Percentiles rank a stretch among this genome's conserved stretches.
phyloP scores from a whole-genome alignment of 331 rosid genomes.

The Rhamnella rubrinervis region DNA sequence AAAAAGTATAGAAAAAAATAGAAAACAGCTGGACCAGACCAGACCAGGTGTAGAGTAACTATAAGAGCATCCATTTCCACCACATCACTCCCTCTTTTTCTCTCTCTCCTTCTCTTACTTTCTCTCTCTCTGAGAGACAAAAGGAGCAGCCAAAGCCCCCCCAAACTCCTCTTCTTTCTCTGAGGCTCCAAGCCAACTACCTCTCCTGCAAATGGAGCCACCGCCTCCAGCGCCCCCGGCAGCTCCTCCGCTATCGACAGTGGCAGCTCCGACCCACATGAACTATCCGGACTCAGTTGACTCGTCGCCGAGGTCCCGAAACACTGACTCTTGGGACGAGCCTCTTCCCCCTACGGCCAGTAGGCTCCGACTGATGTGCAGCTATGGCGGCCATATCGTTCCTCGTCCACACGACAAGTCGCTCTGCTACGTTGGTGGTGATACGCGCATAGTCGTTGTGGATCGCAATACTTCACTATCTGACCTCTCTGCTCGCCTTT shows the following conservation, averaged over 20 bases:
- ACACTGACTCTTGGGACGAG: slow-evolving; percentile 89
- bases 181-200: slow-evolving; percentile 29
- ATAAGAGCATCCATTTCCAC: slow-evolving; percentile 28
- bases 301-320: slow-evolving; percentile 85
- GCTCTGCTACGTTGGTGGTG: slow-evolving; percentile 93
- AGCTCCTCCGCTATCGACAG: slow-evolving; percentile 27
- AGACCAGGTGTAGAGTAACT: slow-evolving; percentile 28
- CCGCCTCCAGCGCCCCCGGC: slow-evolving; percentile 27
- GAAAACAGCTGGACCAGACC: slow-evolving; percentile 19
- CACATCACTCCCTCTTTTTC: no score
- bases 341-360: slow-evolving; percentile 43
- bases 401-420: slow-evolving; percentile 97
- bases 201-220: slow-evolving; percentile 37
- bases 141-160: not conserved
- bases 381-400: slow-evolving; percentile 95
- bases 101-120: not conserved
- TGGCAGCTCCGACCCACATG: slow-evolving; percentile 29
- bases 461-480: slow-evolving; percentile 69
- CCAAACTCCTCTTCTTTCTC: not conserved
- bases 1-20: not conserved
- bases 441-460: slow-evolving; percentile 77
- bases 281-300: slow-evolving; percentile 71
- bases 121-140: not conserved
- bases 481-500: slow-evolving; percentile 69
- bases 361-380: slow-evolving; percentile 91